Evolutionary conservation across 345 rosid genomes (phyloP).

Genomic region (Populus ilicifolia): DNA sequence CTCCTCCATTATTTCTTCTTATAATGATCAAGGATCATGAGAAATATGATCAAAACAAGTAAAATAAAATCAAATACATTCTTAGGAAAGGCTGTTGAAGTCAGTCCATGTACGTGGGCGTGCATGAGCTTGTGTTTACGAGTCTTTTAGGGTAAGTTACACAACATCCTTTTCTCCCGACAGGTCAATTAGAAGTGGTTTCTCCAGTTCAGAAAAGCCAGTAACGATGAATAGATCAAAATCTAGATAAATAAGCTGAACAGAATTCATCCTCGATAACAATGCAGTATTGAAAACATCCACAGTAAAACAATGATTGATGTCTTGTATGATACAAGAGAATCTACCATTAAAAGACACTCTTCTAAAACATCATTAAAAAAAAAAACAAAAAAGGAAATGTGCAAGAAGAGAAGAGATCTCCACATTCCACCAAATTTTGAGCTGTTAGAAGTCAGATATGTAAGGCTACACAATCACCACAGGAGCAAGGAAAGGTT

Average conservation of each 20-base stretch:
- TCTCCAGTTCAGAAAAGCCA: not conserved
- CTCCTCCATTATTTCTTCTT: constrained; percentile 38
- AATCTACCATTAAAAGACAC: too few species aligned
- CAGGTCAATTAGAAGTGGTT: not conserved
- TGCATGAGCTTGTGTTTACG: not conserved
- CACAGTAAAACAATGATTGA: too few species aligned
- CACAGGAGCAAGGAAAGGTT: too few species aligned
- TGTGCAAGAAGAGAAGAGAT: too few species aligned
- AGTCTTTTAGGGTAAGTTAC: not conserved
- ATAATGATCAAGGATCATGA: not conserved
- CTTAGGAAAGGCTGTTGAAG: not conserved
- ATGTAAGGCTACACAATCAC: too few species aligned
- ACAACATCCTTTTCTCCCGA: not conserved
- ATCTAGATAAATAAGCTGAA: not conserved
- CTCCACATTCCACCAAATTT: too few species aligned
- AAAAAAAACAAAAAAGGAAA: too few species aligned
- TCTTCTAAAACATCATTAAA: too few species aligned
- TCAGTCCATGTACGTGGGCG: not conserved
- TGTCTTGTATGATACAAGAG: too few species aligned
- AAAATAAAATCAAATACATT: not conserved
- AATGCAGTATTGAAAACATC: too few species aligned
- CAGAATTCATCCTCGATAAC: not conserved
- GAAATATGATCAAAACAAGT: constrained; percentile 5
- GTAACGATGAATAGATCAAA: not conserved
- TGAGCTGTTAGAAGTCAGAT: too few species aligned